These are phyloP conservation scores for Singerocomus rubriflavus DNA, from an alignment of 1,284 basidiomycete species.

Conservation along the genomic window DNA sequence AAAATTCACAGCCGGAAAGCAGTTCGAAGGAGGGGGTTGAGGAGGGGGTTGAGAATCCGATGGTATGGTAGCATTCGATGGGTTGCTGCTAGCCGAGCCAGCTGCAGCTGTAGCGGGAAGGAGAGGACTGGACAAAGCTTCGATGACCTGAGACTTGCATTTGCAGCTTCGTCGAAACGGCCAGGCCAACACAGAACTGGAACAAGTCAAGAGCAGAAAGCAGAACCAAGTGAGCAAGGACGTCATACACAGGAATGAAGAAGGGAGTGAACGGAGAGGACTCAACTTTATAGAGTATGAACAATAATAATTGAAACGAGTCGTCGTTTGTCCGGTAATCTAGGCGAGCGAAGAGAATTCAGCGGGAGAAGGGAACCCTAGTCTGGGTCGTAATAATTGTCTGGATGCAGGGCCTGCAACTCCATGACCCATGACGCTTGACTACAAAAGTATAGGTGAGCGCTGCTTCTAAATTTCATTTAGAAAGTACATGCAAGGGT, in stretches of 20 bases:
- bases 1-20: conserved; percentile 60
- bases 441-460: too few relatives aligned
- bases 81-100: background rate
- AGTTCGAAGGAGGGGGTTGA: conserved; percentile 20
- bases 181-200: conserved; percentile 6
- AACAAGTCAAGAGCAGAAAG: conserved; percentile 10
- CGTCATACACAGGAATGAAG: conserved; percentile 8
- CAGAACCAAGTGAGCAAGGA: background rate
- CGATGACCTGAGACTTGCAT: background rate
- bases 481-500: background rate
- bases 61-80: background rate
- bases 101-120: background rate
- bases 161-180: conserved; percentile 17
- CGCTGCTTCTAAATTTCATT: too few relatives aligned
- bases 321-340: background rate
- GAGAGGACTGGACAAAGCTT: background rate
- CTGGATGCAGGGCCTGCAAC: too few relatives aligned
- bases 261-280: background rate
- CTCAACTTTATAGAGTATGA: conserved; percentile 4
- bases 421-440: too few relatives aligned
- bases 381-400: background rate
- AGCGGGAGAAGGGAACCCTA: background rate
- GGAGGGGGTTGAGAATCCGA: background rate
- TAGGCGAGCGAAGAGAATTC: background rate
- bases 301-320: background rate